These are phyloP conservation scores for Sporothrix variecibatus DNA, from an alignment of 2,329 filamentous ascomycete species.

Conservation along the genomic window DNA sequence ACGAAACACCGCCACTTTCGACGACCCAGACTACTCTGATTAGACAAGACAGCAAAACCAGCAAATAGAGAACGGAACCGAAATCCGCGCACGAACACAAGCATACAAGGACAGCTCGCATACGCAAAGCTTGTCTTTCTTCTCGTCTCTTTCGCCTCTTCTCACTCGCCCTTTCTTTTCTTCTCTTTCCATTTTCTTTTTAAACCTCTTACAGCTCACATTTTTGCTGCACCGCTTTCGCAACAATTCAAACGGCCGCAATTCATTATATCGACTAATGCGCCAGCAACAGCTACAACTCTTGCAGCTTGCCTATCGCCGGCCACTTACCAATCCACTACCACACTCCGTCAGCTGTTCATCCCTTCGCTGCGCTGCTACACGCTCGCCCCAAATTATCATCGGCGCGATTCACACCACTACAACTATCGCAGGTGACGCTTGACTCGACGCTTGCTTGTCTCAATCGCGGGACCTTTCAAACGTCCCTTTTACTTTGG, in stretches of 20 bases:
- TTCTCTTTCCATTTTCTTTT: not conserved
- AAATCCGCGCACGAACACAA: slow-evolving; percentile 18
- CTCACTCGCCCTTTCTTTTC: not conserved
- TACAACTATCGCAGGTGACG: slow-evolving; percentile 32
- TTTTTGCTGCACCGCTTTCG: not conserved
- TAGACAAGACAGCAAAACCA: not conserved
- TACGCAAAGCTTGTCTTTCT: not conserved
- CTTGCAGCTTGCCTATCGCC: slow-evolving; percentile 33
- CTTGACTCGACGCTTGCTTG: slow-evolving; percentile 28
- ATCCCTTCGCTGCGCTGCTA: not conserved
- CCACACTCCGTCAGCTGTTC: slow-evolving; percentile 22
- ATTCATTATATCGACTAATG: slow-evolving; percentile 31
- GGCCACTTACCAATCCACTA: slow-evolving; percentile 24
- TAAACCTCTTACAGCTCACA: not conserved
- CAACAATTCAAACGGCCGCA: not conserved
- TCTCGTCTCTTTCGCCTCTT: not conserved
- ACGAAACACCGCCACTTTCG: slow-evolving; percentile 25
- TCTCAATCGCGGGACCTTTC: not conserved
- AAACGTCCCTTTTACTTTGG: not conserved
- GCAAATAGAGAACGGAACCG: slow-evolving; percentile 18
- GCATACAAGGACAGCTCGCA: slow-evolving; percentile 1
- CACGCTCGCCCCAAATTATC: slow-evolving; percentile 1
- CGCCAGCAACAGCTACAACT: slow-evolving; percentile 34
- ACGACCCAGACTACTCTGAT: slow-evolving; percentile 5
- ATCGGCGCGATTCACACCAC: slow-evolving; percentile 37